Evolutionary conservation across 257 asterid genomes (phyloP), one percentile per base, ranked within the genome.

Genomic region (Solanum appendiculatum): DNA sequence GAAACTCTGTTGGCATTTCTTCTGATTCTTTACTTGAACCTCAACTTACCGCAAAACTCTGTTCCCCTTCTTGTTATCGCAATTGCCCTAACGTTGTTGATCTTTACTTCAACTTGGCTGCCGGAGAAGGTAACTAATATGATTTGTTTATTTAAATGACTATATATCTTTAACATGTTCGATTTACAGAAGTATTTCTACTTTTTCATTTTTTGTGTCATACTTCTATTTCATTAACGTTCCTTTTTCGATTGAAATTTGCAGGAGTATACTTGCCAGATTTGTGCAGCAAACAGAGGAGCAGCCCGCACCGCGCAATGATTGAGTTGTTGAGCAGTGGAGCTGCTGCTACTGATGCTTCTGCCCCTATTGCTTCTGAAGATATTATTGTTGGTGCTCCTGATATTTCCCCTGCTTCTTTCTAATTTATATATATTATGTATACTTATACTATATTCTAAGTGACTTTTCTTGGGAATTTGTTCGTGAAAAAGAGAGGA

Each of bases 241-340:
- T 21, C 64, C 3, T 21, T 56, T 18, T 54, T 54, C 63, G 7
- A 54, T 54, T 56, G 25, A 74, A 86, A 44, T 54, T 42, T 88
- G 82, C 86, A 94, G 96, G 98, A 86, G 94, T 92, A 60, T 93
- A 60, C 88, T 84, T 94, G 90, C 98, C 98, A 9, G 85, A 82
- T 16, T 91, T 93, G 0, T 94, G 98, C 84, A 87, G 90, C 87
- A 91, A 88, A 48, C 94, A 91, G 42, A 93, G 51, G 58, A 73
- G 85, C 68, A 92, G 75, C 86, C 93, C 95, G 18, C 95, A 69
- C 89, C 94, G 95, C 44, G 92, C 94, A 31, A 92, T 92, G 95
- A 27, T 93, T 46, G 98, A 88, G 85, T 89, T 93, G 58, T 75
- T 93, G 85, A 93, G 93, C 90, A 93, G 89, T 89, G 54, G 94